Evolutionary conservation across 768 basidiomycete species (phyloP).

Genomic region (Coprinellus micaceus): DNA sequence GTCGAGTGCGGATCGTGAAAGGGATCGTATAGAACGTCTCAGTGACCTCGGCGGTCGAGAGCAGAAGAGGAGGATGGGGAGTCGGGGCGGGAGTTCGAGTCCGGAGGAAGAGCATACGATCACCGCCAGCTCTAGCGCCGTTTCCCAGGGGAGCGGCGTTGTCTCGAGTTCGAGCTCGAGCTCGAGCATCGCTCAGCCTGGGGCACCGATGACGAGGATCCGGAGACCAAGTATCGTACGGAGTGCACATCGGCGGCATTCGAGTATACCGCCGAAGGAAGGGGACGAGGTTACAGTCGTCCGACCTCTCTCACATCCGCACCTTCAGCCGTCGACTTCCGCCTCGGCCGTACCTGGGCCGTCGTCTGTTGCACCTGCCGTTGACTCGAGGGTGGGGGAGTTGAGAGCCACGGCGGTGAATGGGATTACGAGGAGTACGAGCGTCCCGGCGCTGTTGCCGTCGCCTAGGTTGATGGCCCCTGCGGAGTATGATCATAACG

Average conservation of each 20-base stretch:
- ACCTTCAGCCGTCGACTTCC: conserved; percentile 19
- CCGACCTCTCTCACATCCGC: conserved; percentile 43
- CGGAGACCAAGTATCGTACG: conserved; percentile 8
- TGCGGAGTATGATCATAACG: conserved; percentile 62
- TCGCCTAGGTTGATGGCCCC: conserved; percentile 13
- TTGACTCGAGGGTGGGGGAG: neutral
- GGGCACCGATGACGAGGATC: conserved; percentile 5
- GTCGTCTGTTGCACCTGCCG: neutral
- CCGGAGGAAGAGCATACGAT: conserved; percentile 5
- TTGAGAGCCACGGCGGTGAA: neutral
- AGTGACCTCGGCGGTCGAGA: no score
- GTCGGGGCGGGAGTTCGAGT: conserved; percentile 20
- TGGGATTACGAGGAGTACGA: conserved; percentile 1
- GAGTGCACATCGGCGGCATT: conserved; percentile 6
- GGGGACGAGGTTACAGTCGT: neutral
- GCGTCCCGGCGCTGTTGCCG: neutral
- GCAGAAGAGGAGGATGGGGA: conserved; percentile 6
- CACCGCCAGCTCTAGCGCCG: conserved; percentile 7
- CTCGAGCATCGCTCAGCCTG: no score
- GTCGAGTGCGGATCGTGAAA: conserved; percentile 4
- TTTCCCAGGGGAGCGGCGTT: no score
- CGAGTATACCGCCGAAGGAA: neutral
- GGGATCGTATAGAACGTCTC: no score
- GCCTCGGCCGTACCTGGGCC: neutral
- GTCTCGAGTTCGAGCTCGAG: no score